Evolutionary conservation across 2,329 filamentous ascomycete genomes (phyloP), one percentile per base, ranked within the genome.

Genomic region (Cyclaneusma minus): DNA sequence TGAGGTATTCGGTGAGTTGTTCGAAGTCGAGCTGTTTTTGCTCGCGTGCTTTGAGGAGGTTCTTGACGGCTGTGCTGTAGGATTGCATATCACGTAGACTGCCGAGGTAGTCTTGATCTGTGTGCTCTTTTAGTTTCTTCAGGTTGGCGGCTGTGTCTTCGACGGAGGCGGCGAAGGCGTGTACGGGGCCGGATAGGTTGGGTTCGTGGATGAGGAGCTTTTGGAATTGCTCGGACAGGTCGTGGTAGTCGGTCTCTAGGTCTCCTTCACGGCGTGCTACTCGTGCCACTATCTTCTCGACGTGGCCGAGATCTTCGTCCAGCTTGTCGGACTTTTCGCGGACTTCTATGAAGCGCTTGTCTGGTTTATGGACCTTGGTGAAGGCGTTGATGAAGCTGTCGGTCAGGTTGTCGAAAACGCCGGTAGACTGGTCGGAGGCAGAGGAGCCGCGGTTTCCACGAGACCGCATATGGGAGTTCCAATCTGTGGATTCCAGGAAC

Each of bases 11-110:
- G 15, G 84, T 92, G 17, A 98, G 64, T 37, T 83, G 85, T 55
- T 98, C 89, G 45, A 87, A 93, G 56, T 98, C 89, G 31, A 98
- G 76, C 50, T 98, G 89, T 50, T 98, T 98, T 56, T 91, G 84
- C 56, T 98, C 89, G 18, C 89, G 76, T 2, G 82, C 82, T 51
- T 92, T 92, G 36, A 98, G 71, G 4, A 98, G 72, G 13, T 71
- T 65, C 52, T 92, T 92, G 24, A 95, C 60, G 0, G 84, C 78
- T n/a, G 68, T 58, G 37, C 84, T 87, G 53, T 95, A 98, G 14
- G 84, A 78, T 42, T 91, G 81, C 85, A 95, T 93, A 54, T 98
- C 89, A 26, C 84, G 73, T 28, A 98, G 62, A 29, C 78, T 87
- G 38, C 83, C 82, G 2, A 98, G 70, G 48, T 98, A 98, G 51